phyloP scores from a whole-genome alignment of 2,329 filamentous ascomycete species.

The Juglanconis juglandina region DNA sequence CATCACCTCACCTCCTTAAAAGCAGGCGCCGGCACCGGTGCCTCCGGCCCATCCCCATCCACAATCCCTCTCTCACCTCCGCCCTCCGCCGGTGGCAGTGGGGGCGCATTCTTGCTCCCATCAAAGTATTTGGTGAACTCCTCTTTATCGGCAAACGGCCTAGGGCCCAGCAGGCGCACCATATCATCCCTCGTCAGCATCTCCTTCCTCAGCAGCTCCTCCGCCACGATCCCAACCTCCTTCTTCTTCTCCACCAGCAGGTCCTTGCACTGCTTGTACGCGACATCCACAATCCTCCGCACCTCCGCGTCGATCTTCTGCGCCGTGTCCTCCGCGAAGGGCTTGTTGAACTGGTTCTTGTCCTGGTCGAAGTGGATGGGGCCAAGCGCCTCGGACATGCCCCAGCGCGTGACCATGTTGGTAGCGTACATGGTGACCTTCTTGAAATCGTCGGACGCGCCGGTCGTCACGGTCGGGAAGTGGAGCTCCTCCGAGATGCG shows the following conservation, averaged over 20 bases:
- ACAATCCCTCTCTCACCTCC: constrained; percentile 32
- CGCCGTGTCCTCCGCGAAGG: constrained; percentile 91
- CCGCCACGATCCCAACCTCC: constrained; percentile 84
- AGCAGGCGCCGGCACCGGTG: constrained; percentile 29
- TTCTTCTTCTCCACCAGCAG: constrained; percentile 81
- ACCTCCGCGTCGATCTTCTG: constrained; percentile 91
- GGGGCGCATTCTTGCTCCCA: constrained; percentile 54
- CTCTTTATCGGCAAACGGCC: constrained; percentile 79
- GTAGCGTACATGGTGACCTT: constrained; percentile 96
- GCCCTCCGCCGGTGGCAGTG: constrained; percentile 48
- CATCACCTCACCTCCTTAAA: constrained; percentile 29
- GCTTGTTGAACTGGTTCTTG: constrained; percentile 81
- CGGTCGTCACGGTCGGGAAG: constrained; percentile 93
- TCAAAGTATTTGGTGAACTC: constrained; percentile 95
- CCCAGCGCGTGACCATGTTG: constrained; percentile 98
- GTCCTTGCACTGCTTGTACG: constrained; percentile 84
- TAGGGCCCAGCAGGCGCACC: constrained; percentile 77
- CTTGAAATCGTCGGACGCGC: constrained; percentile 95
- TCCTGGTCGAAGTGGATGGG: constrained; percentile 87
- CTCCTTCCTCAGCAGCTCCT: constrained; percentile 90
- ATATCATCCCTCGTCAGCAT: constrained; percentile 88
- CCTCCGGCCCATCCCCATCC: constrained; percentile 32
- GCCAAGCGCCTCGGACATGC: constrained; percentile 93
- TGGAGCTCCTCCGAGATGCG: constrained; percentile 94
- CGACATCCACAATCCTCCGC: constrained; percentile 83